Percentiles rank a stretch among this genome's conserved stretches.
Conservation (phyloP, 352 stramenopile species). For the Pythium periplocum region DNA sequence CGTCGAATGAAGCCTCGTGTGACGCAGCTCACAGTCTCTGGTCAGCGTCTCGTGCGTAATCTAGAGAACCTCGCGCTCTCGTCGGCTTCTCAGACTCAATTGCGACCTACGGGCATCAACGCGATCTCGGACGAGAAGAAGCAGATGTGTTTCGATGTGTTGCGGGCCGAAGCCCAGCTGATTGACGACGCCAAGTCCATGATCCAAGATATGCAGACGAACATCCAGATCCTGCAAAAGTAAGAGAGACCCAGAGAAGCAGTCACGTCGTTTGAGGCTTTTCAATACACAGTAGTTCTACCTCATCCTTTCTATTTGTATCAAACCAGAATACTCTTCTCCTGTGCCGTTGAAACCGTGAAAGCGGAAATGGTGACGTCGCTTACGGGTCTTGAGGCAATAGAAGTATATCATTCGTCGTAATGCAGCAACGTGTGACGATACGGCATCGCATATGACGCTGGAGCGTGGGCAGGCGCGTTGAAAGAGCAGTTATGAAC, state of each 20-base stretch:
- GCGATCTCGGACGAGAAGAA: slow-evolving; percentile 67
- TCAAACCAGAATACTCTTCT: no score
- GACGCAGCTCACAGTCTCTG: slow-evolving; percentile 61
- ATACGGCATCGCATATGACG: no score
- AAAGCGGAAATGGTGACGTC: no score
- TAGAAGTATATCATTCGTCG: no score
- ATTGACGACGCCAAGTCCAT: slow-evolving; percentile 74
- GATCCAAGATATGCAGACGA: slow-evolving; percentile 55
- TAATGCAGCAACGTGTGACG: no score
- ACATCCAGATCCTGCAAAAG: slow-evolving; percentile 39
- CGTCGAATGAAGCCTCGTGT: slow-evolving; percentile 69
- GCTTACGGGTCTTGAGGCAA: no score
- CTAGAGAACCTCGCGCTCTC: slow-evolving; percentile 33
- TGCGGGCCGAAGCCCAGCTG: slow-evolving; percentile 73
- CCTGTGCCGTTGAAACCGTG: no score
- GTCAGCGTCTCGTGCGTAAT: slow-evolving; percentile 48
- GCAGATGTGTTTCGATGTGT: slow-evolving; percentile 78
- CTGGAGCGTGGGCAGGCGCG: no score
- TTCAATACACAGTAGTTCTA: no score
- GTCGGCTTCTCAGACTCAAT: slow-evolving; percentile 15
- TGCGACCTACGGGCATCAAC: slow-evolving; percentile 3
- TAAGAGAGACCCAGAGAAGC: not conserved
- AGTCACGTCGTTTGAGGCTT: no score
- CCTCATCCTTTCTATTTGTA: no score
- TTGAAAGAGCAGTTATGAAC: no score